phyloP scores from a whole-genome alignment of 768 basidiomycete genomes.

The Steccherinum ochraceum region DNA sequence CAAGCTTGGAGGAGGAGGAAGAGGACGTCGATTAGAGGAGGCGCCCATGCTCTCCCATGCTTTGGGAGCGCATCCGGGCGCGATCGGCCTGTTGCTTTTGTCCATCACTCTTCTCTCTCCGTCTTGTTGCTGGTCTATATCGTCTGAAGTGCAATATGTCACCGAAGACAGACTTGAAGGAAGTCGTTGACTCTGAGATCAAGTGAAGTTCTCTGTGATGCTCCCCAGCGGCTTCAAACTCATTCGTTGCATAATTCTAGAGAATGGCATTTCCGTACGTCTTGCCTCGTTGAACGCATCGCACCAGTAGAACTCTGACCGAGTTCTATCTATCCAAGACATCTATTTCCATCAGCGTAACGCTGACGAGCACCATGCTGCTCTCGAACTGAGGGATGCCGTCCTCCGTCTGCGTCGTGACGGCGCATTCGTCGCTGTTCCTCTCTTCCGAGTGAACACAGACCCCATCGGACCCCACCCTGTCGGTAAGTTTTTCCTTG shows the following conservation, averaged over 20 bases:
- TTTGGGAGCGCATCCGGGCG: no score
- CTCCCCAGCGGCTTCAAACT: background rate
- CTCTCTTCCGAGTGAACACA: conserved; percentile 63
- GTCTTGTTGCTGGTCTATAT: no score
- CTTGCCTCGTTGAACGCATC: background rate
- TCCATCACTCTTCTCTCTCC: no score
- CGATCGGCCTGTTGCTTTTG: no score
- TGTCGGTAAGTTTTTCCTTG: conserved; percentile 41
- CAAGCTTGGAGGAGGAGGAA: no score
- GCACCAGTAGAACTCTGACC: background rate
- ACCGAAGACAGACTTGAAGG: conserved; percentile 46
- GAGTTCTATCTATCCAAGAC: conserved; percentile 33
- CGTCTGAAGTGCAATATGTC: no score
- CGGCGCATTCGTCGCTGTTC: conserved; percentile 77
- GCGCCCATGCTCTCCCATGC: no score
- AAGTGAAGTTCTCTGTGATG: conserved; percentile 33
- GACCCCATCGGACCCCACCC: conserved; percentile 73
- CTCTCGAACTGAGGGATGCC: conserved; percentile 63
- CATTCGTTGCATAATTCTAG: conserved; percentile 26
- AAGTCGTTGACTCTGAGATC: conserved; percentile 54
- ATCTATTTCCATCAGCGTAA: conserved; percentile 77
- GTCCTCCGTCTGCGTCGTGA: conserved; percentile 64
- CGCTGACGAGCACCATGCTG: conserved; percentile 52
- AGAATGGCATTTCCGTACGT: conserved; percentile 78
- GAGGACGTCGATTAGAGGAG: no score